phyloP scores from a whole-genome alignment of 192 early-diverging fungal genomes.

The Globomyces pollinis-pini region DNA sequence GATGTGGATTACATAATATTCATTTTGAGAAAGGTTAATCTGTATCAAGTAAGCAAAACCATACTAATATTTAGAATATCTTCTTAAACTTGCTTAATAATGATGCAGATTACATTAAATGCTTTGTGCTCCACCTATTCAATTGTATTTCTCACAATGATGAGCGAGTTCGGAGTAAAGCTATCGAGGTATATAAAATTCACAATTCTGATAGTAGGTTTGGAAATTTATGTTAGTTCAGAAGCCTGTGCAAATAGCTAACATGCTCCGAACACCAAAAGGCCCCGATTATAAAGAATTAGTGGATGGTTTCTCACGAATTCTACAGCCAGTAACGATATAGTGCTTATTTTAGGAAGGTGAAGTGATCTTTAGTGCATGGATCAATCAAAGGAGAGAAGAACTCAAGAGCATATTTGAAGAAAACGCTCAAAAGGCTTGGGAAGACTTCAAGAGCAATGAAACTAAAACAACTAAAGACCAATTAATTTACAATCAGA shows the following conservation, averaged over 20 bases:
- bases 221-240: conserved; percentile 57
- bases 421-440: conserved; percentile 43
- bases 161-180: conserved; percentile 27
- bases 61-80: too few species aligned
- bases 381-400: conserved; percentile 41
- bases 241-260: conserved; percentile 37
- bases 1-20: conserved; percentile 29
- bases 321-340: conserved; percentile 11
- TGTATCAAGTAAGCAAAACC: too few species aligned
- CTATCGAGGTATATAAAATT: too few species aligned
- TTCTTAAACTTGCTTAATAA: conserved; percentile 41
- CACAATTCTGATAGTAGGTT: too few species aligned
- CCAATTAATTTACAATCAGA: conserved; percentile 26
- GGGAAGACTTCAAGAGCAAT: conserved; percentile 45
- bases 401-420: conserved; percentile 51
- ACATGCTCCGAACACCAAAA: conserved; percentile 30
- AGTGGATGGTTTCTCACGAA: conserved; percentile 45
- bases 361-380: conserved; percentile 45
- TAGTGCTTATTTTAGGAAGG: conserved; percentile 43
- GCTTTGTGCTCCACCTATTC: conserved; percentile 53
- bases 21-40: conserved; percentile 48
- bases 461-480: conserved; percentile 36
- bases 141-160: conserved; percentile 30
- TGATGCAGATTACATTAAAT: conserved; percentile 58
- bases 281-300: conserved; percentile 37